These are phyloP conservation scores for Artemisia argyi DNA, from an alignment of 129 eudicot genomes.

Conservation along the genomic window DNA sequence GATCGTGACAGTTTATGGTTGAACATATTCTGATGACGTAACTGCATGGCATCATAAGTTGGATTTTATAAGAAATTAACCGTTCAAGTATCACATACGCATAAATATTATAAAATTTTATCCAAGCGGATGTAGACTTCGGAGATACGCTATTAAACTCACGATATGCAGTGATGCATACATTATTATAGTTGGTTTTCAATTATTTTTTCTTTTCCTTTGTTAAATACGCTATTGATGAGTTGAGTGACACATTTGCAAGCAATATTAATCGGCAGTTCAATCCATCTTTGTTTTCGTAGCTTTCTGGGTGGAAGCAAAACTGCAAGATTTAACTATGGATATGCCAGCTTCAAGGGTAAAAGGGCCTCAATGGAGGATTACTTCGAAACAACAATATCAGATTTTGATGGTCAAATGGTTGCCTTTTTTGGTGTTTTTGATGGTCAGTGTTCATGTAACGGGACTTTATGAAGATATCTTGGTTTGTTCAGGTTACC, in stretches of 20 bases:
- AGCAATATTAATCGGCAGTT: background rate
- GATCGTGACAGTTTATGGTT: background rate
- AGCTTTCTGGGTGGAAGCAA: slow-evolving; percentile 61
- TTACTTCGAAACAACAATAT: slow-evolving; percentile 57
- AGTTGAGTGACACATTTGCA: background rate
- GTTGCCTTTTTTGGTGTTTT: slow-evolving; percentile 82
- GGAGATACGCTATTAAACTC: too few species aligned
- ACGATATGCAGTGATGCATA: too few species aligned
- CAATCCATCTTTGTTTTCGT: slow-evolving; percentile 23
- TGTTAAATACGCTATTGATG: background rate
- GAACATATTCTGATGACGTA: background rate
- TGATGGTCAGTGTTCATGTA: slow-evolving; percentile 52
- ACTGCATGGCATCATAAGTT: background rate
- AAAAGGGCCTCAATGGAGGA: slow-evolving; percentile 85
- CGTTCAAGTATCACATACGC: background rate
- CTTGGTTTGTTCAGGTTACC: background rate
- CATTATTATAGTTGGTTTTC: background rate
- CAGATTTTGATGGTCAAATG: slow-evolving; percentile 76
- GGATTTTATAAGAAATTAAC: background rate
- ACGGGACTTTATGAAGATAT: background rate
- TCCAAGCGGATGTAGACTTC: too few species aligned
- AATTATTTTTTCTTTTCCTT: too few species aligned
- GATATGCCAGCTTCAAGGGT: slow-evolving; percentile 82
- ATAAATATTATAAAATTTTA: background rate
- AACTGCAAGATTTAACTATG: slow-evolving; percentile 61